Evolutionary conservation across 2,329 filamentous ascomycete species (phyloP).

Genomic region (Cladophialophora carrionii): DNA sequence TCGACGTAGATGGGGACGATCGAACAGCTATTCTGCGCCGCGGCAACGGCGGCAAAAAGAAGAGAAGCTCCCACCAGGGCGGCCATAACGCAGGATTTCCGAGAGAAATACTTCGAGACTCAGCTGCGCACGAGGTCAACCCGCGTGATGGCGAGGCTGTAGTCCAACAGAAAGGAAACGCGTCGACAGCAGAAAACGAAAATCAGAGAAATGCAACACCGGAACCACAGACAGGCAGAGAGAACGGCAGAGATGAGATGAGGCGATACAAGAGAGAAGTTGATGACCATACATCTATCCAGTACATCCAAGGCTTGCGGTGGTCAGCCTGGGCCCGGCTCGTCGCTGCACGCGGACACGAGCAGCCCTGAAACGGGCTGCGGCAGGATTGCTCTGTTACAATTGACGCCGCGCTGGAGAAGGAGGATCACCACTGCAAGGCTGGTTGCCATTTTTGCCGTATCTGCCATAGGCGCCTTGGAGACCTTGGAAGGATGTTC

Average conservation of each 20-base stretch:
- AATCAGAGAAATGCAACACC: conserved; percentile 6
- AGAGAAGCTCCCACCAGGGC: conserved; percentile 17
- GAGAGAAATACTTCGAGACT: neutral
- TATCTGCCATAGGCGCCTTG: conserved; percentile 15
- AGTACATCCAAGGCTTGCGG: conserved; percentile 9
- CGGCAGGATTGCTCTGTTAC: conserved; percentile 16
- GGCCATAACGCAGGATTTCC: conserved; percentile 20
- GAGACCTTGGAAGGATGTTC: neutral
- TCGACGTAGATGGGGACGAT: conserved; percentile 49
- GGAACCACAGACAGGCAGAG: conserved; percentile 14
- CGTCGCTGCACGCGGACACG: neutral
- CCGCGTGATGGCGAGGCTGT: conserved; percentile 1
- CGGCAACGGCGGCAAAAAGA: conserved; percentile 20
- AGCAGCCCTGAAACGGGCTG: conserved; percentile 28
- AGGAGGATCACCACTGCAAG: conserved; percentile 5
- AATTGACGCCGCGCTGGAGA: conserved; percentile 23
- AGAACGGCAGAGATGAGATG: conserved; percentile 14
- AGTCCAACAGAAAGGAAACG: conserved; percentile 8
- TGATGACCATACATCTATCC: conserved; percentile 16
- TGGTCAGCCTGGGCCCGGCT: conserved; percentile 26
- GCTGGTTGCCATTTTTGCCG: conserved; percentile 18
- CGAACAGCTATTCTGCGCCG: conserved; percentile 26
- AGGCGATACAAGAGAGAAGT: conserved; percentile 17
- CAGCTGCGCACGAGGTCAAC: neutral
- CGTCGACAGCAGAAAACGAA: conserved; percentile 9